Percentiles rank a stretch among this genome's conserved stretches.
Conservation (phyloP, 2,329 filamentous ascomycete species). For the Fusarium brachygibbosum region DNA sequence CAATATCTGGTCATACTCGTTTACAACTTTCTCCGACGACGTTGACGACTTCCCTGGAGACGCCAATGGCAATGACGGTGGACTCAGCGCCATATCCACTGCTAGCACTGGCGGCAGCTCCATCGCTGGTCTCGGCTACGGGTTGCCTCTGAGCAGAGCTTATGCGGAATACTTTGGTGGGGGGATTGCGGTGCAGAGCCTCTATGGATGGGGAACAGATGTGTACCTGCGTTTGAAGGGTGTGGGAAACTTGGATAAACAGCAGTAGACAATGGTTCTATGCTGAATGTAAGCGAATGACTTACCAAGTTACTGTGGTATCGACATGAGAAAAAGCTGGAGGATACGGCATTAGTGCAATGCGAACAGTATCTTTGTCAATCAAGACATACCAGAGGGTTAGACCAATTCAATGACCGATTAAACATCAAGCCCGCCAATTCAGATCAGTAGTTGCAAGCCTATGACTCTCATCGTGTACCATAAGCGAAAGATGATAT, state of each 20-base stretch:
- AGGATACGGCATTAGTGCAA: background rate
- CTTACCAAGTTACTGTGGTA: background rate
- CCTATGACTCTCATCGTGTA: background rate
- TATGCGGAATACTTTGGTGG: constrained; percentile 99
- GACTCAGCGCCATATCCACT: constrained; percentile 80
- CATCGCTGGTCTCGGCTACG: constrained; percentile 94
- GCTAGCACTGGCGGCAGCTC: constrained; percentile 81
- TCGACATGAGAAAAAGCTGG: background rate
- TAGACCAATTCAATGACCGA: background rate
- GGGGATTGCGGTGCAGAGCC: constrained; percentile 92
- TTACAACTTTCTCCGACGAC: constrained; percentile 88
- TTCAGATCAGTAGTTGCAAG: no score
- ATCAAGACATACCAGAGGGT: background rate
- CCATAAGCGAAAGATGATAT: background rate
- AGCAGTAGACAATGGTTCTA: constrained; percentile 13
- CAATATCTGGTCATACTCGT: constrained; percentile 97
- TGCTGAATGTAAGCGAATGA: background rate
- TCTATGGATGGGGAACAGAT: constrained; percentile 91
- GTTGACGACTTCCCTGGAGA: constrained; percentile 57
- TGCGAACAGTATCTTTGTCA: background rate
- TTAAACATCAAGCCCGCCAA: background rate
- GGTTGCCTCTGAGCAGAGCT: constrained; percentile 87
- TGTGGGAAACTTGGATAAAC: constrained; percentile 66
- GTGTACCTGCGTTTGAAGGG: constrained; percentile 76
- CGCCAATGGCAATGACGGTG: constrained; percentile 65